These are phyloP conservation scores for Serendipita sp. DNA, from an alignment of 768 basidiomycete species.

Conservation along the genomic window DNA sequence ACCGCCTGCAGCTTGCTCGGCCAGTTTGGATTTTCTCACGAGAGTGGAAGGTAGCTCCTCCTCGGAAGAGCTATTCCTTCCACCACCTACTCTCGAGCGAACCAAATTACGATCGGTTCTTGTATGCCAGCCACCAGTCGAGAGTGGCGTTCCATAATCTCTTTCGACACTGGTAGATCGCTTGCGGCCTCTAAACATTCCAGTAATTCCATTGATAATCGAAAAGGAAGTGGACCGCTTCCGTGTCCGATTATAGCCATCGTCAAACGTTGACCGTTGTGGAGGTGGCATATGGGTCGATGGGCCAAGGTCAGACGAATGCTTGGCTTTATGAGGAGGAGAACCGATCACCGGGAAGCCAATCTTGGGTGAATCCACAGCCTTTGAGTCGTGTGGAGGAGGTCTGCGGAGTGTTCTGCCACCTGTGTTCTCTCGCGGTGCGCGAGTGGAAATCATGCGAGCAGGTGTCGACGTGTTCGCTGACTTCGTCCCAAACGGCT, in stretches of 20 bases:
- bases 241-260: neutral
- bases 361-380: neutral
- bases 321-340: neutral
- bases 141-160: neutral
- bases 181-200: constrained; percentile 6
- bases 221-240: constrained; percentile 8
- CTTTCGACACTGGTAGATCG: neutral
- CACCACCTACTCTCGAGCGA: constrained; percentile 13
- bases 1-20: neutral
- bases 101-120: constrained; percentile 24
- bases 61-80: constrained; percentile 6
- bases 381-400: neutral
- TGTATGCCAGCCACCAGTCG: constrained; percentile 21
- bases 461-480: neutral
- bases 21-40: neutral
- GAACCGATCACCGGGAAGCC: neutral
- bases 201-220: neutral
- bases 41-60: neutral
- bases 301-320: neutral
- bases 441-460: constrained; percentile 6
- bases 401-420: neutral
- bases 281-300: neutral
- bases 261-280: neutral
- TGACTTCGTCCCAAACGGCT: neutral
- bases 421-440: constrained; percentile 9